Conservation (phyloP, 495 filamentous ascomycete genomes). For the Collariella sp. region DNA sequence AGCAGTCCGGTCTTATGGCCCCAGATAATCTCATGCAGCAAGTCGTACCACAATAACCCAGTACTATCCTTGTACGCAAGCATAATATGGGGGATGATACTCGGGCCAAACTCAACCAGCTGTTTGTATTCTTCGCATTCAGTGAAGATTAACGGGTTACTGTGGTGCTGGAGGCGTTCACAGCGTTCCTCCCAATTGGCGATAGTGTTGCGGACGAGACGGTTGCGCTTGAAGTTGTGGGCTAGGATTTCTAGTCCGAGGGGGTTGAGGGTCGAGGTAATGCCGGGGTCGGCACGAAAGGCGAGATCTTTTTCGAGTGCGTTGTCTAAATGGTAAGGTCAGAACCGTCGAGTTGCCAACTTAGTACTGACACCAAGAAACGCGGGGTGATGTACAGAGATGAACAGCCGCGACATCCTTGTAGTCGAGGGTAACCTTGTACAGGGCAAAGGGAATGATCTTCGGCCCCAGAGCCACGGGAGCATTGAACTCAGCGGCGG, state of each 20-base stretch:
- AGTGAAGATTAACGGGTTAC: neutral
- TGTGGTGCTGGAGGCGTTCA: neutral
- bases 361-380: too few relatives aligned
- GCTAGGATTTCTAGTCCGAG: neutral
- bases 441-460: slow-evolving; percentile 11
- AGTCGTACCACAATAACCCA: slow-evolving; percentile 7
- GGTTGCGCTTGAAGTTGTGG: neutral
- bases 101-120: slow-evolving; percentile 4
- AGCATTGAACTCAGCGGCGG: neutral
- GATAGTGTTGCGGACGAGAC: neutral
- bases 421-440: neutral
- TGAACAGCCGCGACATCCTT: slow-evolving; percentile 4
- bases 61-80: neutral
- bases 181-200: slow-evolving; percentile 1
- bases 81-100: slow-evolving; percentile 10
- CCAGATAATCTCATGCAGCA: slow-evolving; percentile 10
- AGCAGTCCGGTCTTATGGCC: slow-evolving; percentile 5
- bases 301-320: neutral
- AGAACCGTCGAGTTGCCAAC: too few relatives aligned
- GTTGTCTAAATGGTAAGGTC: neutral
- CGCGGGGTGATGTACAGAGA: slow-evolving; percentile 13
- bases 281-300: neutral
- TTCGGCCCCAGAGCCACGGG: slow-evolving; percentile 7
- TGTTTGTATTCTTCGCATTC: slow-evolving; percentile 4
- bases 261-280: too few relatives aligned